phyloP scores from a whole-genome alignment of 192 early-diverging fungal species.

The Allomyces macrogynus region DNA sequence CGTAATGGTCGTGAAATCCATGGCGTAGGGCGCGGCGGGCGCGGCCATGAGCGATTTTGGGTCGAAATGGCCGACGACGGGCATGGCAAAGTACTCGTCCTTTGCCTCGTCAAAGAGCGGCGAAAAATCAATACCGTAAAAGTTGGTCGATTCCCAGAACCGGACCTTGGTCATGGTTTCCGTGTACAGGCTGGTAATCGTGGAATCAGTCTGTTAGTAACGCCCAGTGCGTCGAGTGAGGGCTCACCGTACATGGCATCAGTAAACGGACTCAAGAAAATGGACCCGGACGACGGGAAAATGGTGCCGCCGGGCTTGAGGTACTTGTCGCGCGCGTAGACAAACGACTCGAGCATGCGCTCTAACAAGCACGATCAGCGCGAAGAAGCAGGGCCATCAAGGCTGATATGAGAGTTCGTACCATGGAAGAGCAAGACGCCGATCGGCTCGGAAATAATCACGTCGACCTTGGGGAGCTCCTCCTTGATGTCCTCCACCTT shows the following conservation, averaged over 20 bases:
- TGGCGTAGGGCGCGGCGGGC: constrained; percentile 26
- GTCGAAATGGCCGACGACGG: constrained; percentile 88
- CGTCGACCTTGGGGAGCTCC: constrained; percentile 62
- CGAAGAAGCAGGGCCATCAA: too few relatives aligned
- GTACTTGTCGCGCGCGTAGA: constrained; percentile 70
- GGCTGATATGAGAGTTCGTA: too few relatives aligned
- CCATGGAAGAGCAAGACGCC: constrained; percentile 89
- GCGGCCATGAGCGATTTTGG: constrained; percentile 51
- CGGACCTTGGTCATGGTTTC: constrained; percentile 85
- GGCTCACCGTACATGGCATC: constrained; percentile 23
- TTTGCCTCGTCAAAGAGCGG: constrained; percentile 62
- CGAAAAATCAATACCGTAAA: constrained; percentile 83
- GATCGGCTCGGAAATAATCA: constrained; percentile 91
- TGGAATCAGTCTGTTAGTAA: too few relatives aligned
- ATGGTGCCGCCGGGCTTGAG: constrained; percentile 83
- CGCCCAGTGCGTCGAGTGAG: too few relatives aligned
- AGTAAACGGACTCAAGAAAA: constrained; percentile 70
- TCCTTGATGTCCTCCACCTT: constrained; percentile 68
- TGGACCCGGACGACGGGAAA: constrained; percentile 72
- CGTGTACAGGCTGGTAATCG: constrained; percentile 39
- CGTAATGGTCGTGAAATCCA: constrained; percentile 73
- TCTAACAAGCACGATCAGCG: neutral
- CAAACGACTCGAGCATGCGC: constrained; percentile 48
- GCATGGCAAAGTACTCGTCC: constrained; percentile 59
- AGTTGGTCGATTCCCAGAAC: constrained; percentile 54